Evolutionary conservation across 805 yeast genomes (phyloP).

Genomic region (Suhomyces sp.): DNA sequence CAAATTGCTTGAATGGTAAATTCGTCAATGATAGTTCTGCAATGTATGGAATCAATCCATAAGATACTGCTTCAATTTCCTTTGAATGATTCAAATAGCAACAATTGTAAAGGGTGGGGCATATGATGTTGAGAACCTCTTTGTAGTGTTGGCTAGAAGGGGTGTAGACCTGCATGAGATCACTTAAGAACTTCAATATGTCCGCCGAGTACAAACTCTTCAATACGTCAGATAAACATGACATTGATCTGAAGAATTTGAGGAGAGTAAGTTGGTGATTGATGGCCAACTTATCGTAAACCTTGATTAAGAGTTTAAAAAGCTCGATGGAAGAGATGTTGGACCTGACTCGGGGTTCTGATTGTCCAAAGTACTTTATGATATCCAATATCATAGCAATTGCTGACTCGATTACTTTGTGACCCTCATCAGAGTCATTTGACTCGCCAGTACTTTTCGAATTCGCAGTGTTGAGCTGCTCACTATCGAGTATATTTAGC

Average conservation of each 20-base stretch:
- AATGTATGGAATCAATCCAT: slow-evolving; percentile 49
- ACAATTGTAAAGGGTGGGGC: slow-evolving; percentile 52
- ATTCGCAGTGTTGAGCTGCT: no score
- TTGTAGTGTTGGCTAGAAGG: slow-evolving; percentile 31
- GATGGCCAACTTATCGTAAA: slow-evolving; percentile 30
- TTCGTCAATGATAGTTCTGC: slow-evolving; percentile 39
- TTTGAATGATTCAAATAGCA: slow-evolving; percentile 47
- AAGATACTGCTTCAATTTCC: slow-evolving; percentile 45
- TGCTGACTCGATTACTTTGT: slow-evolving; percentile 4
- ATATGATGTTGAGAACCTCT: slow-evolving; percentile 43
- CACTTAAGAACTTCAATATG: slow-evolving; percentile 44
- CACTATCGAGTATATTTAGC: no score
- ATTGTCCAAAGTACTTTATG: slow-evolving; percentile 42
- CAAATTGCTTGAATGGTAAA: slow-evolving; percentile 50
- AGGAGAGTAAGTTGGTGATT: slow-evolving; percentile 39
- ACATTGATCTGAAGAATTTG: slow-evolving; percentile 45
- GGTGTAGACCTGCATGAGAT: slow-evolving; percentile 24
- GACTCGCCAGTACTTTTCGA: no score
- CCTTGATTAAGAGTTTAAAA: slow-evolving; percentile 42
- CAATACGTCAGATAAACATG: slow-evolving; percentile 35
- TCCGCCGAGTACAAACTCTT: slow-evolving; percentile 37
- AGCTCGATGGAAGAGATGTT: slow-evolving; percentile 39
- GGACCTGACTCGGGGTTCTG: slow-evolving; percentile 45
- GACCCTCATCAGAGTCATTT: slow-evolving; percentile 5
- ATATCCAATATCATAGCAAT: slow-evolving; percentile 38